Evolutionary conservation across 1,284 basidiomycete genomes (phyloP), one percentile per base, ranked within the genome.

Genomic region (Ustilago cynodontis): DNA sequence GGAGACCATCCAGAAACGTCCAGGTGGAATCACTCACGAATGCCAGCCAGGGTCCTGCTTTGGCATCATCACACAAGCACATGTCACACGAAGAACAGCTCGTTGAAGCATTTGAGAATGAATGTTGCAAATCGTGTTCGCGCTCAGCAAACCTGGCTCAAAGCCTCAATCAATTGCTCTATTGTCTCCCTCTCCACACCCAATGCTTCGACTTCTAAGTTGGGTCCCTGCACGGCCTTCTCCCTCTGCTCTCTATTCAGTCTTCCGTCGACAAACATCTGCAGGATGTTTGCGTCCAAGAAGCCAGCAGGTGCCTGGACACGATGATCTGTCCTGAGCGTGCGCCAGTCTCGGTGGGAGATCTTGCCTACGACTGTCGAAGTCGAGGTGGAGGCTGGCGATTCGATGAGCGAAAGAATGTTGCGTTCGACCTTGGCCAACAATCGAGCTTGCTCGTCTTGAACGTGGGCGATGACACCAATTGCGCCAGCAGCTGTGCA

Each of bases 251-350:
- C n/a, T 9, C 63, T 56, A 31, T 69, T 50, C 26, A 77, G 54
- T 33, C 65, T 51, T 18, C 71, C 70, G 53, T 73, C 62, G 18
- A 71, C 53, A 60, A 76, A 69, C 50, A 71, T 68, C 50, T 70
- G 47, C 26, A 85, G 47, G 6, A 84, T 41, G 20, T 81, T 78
- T n/a, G 76, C 81, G 51, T 85, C 84, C 11, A 84, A 31, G 29
- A 85, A 65, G 13, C 78, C 78, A 18, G 59, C 64, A 2, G 80
- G 70, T 13, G 71, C 51, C 35, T 70, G 65, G n/a, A 72, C 70
- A n/a, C 82, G 66, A 47, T 83, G 83, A 52, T 85, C 84, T n/a
- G 83, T 85, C 16, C 83, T 71, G 3, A 82, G 60, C 14, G 83
- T 85, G 11, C 84, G 71, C 78, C 80, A 85, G 31, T 83, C 79